A percentile compares a stretch with the other conserved stretches of the same genome.
phyloP scores from a whole-genome alignment of 345 rosid species.

The Salix dunnii region DNA sequence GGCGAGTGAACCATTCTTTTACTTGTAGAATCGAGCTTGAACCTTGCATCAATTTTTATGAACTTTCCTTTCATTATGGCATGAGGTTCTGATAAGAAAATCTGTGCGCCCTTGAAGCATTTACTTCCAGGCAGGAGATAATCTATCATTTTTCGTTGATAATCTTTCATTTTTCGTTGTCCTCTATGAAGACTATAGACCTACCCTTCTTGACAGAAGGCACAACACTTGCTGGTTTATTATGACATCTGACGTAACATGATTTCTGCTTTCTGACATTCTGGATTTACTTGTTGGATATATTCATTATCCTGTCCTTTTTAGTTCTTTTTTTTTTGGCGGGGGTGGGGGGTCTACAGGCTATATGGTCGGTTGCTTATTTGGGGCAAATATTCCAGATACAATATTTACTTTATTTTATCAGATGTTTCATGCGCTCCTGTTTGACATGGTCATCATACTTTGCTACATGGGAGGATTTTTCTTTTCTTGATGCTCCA shows the following conservation, averaged over 20 bases:
- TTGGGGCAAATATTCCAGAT: background rate
- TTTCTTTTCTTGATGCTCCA: background rate
- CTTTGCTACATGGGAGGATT: background rate
- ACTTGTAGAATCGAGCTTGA: no score
- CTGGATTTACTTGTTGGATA: background rate
- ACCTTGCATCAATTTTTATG: background rate
- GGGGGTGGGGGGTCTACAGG: background rate
- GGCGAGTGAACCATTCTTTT: background rate
- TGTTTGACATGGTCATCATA: background rate
- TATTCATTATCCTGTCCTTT: no score
- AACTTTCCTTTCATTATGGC: background rate
- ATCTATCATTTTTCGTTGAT: background rate
- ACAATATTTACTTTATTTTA: no score
- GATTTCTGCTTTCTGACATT: constrained; percentile 1
- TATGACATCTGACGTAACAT: background rate
- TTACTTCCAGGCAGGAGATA: background rate
- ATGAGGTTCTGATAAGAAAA: background rate
- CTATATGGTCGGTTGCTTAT: no score
- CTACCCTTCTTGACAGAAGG: background rate
- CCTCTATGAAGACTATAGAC: background rate
- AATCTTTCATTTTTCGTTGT: background rate
- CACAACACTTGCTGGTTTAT: background rate
- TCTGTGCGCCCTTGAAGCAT: background rate
- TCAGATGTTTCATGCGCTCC: background rate
- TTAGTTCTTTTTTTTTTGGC: no score